Evolutionary conservation across 2,329 filamentous ascomycete genomes (phyloP).

Genomic region (Colletotrichum echinochloae): DNA sequence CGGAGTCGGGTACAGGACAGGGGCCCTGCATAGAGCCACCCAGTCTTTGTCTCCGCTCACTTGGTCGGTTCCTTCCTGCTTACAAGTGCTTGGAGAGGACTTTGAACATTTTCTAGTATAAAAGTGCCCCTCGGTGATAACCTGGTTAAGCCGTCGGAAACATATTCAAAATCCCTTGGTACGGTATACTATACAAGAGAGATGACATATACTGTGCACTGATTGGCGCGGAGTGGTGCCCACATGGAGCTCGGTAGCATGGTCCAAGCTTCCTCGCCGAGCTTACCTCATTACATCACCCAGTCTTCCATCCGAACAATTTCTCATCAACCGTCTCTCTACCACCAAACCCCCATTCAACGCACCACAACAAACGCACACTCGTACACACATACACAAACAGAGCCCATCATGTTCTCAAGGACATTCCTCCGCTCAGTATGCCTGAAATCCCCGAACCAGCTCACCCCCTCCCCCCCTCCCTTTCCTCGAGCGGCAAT

Average conservation of each 20-base stretch:
- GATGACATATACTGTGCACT: constrained; percentile 12
- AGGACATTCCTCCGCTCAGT: constrained; percentile 38
- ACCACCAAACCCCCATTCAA: constrained; percentile 8
- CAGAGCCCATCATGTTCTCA: constrained; percentile 32
- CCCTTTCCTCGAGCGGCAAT: rapidly evolving
- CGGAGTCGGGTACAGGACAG: no score
- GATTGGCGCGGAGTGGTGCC: background rate
- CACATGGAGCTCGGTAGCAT: constrained; percentile 13
- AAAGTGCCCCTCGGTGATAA: background rate
- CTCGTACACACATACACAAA: no score
- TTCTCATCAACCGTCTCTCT: constrained; percentile 18
- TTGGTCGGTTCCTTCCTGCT: background rate
- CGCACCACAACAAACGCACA: constrained; percentile 10
- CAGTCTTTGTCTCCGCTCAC: background rate
- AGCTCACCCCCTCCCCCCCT: no score
- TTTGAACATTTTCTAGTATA: background rate
- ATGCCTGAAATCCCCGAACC: background rate
- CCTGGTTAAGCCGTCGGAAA: background rate
- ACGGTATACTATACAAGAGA: no score
- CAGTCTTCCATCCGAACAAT: constrained; percentile 34
- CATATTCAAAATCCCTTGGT: background rate
- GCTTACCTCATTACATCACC: constrained; percentile 38
- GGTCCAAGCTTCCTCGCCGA: constrained; percentile 36
- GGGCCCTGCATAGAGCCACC: background rate
- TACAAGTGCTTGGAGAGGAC: background rate